Percentiles rank a stretch among this genome's conserved stretches.
Conservation (phyloP, 495 filamentous ascomycete species). For the Clohesyomyces aquaticus region DNA sequence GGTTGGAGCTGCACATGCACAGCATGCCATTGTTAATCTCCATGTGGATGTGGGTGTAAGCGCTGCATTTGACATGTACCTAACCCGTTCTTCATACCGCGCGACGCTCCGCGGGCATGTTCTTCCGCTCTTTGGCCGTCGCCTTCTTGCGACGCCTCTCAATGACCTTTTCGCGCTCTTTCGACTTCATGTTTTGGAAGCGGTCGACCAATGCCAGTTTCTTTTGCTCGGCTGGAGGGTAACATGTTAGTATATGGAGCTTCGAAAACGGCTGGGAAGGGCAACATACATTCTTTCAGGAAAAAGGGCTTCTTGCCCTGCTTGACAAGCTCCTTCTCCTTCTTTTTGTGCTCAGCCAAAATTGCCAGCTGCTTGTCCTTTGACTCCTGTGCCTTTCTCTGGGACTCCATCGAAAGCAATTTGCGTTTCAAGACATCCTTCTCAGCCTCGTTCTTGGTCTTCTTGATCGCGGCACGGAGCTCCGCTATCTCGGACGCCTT, state of each 20-base stretch:
- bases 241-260: constrained; percentile 6
- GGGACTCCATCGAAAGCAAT: constrained; percentile 57
- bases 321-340: constrained; percentile 78
- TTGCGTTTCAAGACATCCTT: constrained; percentile 69
- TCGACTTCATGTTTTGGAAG: constrained; percentile 77
- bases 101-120: constrained; percentile 67
- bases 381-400: constrained; percentile 65
- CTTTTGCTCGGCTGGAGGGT: constrained; percentile 70
- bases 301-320: constrained; percentile 91
- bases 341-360: constrained; percentile 69
- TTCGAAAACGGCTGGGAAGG: background rate
- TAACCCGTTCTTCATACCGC: constrained; percentile 3
- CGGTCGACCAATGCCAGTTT: constrained; percentile 76
- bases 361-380: constrained; percentile 70
- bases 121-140: constrained; percentile 76
- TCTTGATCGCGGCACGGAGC: constrained; percentile 65
- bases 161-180: constrained; percentile 76
- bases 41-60: background rate
- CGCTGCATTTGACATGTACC: background rate
- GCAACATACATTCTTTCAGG: constrained; percentile 66
- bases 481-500: constrained; percentile 74
- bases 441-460: constrained; percentile 64
- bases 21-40: background rate
- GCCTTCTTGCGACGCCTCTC: constrained; percentile 86
- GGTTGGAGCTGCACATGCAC: background rate